These are phyloP conservation scores for Populus euphratica DNA, from an alignment of 345 rosid species.

Conservation along the genomic window DNA sequence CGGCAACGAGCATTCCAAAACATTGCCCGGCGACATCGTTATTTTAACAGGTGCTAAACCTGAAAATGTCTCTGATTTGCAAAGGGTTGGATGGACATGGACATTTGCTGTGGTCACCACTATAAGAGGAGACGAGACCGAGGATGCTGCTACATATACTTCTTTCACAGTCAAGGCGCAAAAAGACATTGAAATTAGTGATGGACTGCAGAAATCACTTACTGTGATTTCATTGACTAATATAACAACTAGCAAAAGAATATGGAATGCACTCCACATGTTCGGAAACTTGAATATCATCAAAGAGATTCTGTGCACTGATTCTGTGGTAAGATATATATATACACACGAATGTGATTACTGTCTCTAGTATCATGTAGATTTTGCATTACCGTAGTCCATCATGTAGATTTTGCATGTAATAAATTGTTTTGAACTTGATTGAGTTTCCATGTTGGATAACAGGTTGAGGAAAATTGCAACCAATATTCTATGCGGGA, in stretches of 20 bases:
- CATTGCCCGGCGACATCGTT: slow-evolving; percentile 41
- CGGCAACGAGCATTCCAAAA: slow-evolving; percentile 36
- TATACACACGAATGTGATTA: not conserved
- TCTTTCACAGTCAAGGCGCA: slow-evolving; percentile 21
- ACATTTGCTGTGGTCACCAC: slow-evolving; percentile 20
- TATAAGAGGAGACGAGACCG: not conserved
- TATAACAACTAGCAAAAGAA: slow-evolving; percentile 31
- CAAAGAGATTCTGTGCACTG: slow-evolving; percentile 21
- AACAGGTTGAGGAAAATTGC: slow-evolving; percentile 34
- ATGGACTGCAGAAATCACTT: slow-evolving; percentile 9
- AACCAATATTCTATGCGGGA: slow-evolving; percentile 1
- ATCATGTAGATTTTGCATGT: not conserved
- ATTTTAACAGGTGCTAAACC: slow-evolving; percentile 35
- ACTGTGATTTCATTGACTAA: slow-evolving; percentile 32
- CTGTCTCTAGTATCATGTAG: not conserved
- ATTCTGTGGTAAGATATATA: slow-evolving; percentile 29
- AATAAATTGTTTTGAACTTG: not conserved
- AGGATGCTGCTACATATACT: slow-evolving; percentile 6
- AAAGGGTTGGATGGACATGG: slow-evolving; percentile 32
- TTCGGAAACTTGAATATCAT: slow-evolving; percentile 15
- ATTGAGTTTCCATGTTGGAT: not conserved
- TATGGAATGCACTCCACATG: slow-evolving; percentile 40
- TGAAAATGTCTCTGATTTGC: slow-evolving; percentile 32
- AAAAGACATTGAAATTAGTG: not conserved
- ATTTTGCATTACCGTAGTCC: not conserved